phyloP scores from a whole-genome alignment of 495 filamentous ascomycete genomes.

The Aspergillus ostianus region DNA sequence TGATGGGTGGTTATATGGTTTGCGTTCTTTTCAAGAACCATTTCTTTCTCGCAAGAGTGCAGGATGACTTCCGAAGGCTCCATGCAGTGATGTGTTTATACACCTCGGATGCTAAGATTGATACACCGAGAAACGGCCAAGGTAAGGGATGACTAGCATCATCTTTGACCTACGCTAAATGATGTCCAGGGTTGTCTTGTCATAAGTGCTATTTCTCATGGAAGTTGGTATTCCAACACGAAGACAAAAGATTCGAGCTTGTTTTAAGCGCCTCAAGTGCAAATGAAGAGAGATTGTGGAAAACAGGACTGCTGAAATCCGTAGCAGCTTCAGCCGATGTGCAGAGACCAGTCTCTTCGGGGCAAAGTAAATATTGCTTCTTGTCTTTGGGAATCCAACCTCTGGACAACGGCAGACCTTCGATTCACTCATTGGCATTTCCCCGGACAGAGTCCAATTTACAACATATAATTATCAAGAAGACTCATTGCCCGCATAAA shows the following conservation, averaged over 20 bases:
- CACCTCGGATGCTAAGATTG: constrained; percentile 67
- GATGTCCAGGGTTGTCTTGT: constrained; percentile 70
- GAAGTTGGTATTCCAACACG: constrained; percentile 85
- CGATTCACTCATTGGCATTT: constrained; percentile 74
- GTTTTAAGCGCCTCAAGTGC: constrained; percentile 85
- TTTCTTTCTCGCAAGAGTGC: constrained; percentile 70
- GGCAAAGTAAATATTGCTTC: constrained; percentile 43
- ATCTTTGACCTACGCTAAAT: not conserved
- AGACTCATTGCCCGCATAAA: constrained; percentile 72
- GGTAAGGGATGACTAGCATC: constrained; percentile 48
- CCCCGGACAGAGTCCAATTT: constrained; percentile 56
- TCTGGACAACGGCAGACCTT: constrained; percentile 67
- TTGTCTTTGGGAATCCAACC: constrained; percentile 67
- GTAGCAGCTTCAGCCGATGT: constrained; percentile 25
- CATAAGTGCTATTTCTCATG: constrained; percentile 83
- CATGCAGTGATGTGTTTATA: constrained; percentile 73
- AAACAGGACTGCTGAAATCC: constrained; percentile 38
- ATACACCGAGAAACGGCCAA: constrained; percentile 76
- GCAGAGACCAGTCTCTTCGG: constrained; percentile 24
- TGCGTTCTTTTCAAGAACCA: constrained; percentile 83
- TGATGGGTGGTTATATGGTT: constrained; percentile 78
- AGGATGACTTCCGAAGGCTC: constrained; percentile 60
- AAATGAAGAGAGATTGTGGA: constrained; percentile 79
- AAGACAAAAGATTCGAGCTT: constrained; percentile 76
- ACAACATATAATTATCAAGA: constrained; percentile 81